These are phyloP conservation scores for Mariannaea sp. DNA, from an alignment of 2,329 filamentous ascomycete genomes.

Conservation along the genomic window DNA sequence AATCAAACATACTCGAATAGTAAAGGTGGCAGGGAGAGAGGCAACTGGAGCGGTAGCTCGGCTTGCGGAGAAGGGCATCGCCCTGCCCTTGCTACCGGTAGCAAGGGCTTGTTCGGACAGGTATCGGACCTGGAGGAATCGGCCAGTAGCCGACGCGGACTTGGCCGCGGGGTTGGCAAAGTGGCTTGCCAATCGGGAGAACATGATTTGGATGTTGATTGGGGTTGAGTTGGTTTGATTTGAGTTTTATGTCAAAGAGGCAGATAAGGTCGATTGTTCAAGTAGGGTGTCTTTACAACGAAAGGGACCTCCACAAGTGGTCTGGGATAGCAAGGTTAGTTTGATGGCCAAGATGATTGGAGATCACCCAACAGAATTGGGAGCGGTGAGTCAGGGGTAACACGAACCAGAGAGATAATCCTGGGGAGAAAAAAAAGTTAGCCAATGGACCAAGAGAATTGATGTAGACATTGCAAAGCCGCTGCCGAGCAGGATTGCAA, in stretches of 20 bases:
- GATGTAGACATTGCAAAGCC: constrained; percentile 2
- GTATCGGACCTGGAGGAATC: constrained; percentile 47
- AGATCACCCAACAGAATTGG: constrained; percentile 16
- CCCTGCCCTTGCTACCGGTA: constrained; percentile 70
- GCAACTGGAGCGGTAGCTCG: constrained; percentile 68
- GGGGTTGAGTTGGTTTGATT: constrained; percentile 17
- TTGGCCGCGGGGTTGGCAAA: constrained; percentile 59
- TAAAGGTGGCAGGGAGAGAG: constrained; percentile 74
- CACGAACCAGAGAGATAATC: constrained; percentile 77
- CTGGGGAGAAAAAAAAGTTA: constrained; percentile 53
- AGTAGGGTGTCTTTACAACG: constrained; percentile 32
- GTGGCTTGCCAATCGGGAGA: constrained; percentile 60
- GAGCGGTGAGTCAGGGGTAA: constrained; percentile 49
- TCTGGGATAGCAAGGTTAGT: constrained; percentile 38
- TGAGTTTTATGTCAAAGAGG: constrained; percentile 12
- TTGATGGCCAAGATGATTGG: constrained; percentile 11
- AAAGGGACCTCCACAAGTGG: constrained; percentile 51
- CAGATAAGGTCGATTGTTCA: constrained; percentile 23
- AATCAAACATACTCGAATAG: constrained; percentile 72
- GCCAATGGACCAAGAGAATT: constrained; percentile 39
- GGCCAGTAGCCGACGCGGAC: constrained; percentile 47
- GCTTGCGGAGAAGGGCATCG: constrained; percentile 63
- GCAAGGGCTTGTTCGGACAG: constrained; percentile 53
- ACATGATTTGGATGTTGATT: constrained; percentile 51
- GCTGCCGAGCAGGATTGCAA: constrained; percentile 1